These are phyloP conservation scores for Apiotrichum montevideense DNA, from an alignment of 1,284 basidiomycete species.

Conservation along the genomic window DNA sequence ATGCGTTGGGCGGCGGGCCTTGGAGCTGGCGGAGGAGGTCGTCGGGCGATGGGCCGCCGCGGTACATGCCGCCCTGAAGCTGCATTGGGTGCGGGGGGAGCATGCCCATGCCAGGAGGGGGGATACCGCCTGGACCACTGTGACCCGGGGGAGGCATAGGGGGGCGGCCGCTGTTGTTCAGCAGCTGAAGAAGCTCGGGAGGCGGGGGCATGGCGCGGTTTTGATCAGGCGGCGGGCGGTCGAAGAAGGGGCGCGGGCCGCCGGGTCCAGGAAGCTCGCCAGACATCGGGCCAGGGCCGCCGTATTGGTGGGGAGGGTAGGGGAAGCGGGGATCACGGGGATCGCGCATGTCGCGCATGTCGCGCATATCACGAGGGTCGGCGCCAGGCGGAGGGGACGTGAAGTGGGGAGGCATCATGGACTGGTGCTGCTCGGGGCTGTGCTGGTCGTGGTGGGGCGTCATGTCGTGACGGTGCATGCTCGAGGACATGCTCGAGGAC, in stretches of 20 bases:
- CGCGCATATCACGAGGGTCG: slow-evolving; percentile 8
- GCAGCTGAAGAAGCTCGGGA: slow-evolving; percentile 25
- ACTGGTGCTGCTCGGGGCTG: slow-evolving; percentile 2
- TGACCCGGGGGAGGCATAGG: background rate
- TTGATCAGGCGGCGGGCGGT: slow-evolving; percentile 2
- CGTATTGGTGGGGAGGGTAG: slow-evolving; percentile 1
- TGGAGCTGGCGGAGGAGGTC: slow-evolving; percentile 22
- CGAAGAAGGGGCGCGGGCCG: slow-evolving; percentile 6
- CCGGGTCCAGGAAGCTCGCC: slow-evolving; percentile 1
- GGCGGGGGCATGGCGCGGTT: slow-evolving; percentile 1
- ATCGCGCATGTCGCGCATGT: no score
- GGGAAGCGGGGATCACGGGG: background rate
- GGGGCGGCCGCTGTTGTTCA: slow-evolving; percentile 15
- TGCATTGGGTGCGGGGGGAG: slow-evolving; percentile 17
- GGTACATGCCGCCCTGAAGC: slow-evolving; percentile 6
- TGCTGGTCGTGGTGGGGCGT: background rate
- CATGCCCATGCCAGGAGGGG: slow-evolving; percentile 19
- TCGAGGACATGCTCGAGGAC: background rate
- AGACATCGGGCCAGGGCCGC: slow-evolving; percentile 3
- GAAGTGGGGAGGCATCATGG: slow-evolving; percentile 11
- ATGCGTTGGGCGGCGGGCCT: background rate
- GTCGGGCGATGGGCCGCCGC: slow-evolving; percentile 13
- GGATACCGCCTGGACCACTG: slow-evolving; percentile 3
- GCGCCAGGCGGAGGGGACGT: slow-evolving; percentile 10
- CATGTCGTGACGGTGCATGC: slow-evolving; percentile 5